Base-by-base conservation (phyloP, 768 basidiomycete genomes). In the Guyanaporus albipodus region DNA sequence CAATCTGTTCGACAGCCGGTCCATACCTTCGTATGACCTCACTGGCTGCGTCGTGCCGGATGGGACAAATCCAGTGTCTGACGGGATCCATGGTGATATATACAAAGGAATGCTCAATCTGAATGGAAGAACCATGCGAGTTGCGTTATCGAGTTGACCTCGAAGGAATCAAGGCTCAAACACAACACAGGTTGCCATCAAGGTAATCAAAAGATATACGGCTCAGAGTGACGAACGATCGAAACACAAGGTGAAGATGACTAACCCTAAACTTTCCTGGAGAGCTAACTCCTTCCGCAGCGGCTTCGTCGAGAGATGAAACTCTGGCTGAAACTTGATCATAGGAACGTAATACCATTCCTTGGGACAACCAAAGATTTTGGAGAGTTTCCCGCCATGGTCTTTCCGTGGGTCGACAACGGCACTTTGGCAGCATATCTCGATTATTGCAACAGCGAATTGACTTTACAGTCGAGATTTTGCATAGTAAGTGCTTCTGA, bases 321-420 rank as follows among this genome's bases (percentile, higher is more conserved):
- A 8, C 45, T 67, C 6, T 69, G 68, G 68, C 37, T 56, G 32
- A 42, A 24, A n/a, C 58, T 69, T 10, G 37, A 53, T 1, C 67
- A 70, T 45, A 38, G 17, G 17, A 69, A 69, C 23, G 38, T 69
- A 6, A 26, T 70, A 17, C 63, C 63, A 15, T 50, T 69, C 0
- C 60, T 56, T 6, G 67, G 68, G 15, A 57, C 53, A 9, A 50
- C 59, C 18, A 44, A 18, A 1, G 60, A 44, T 26, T 69, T 60
- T 44, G 69, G 69, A 2, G 58, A 55, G 4, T 60, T 62, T 40
- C 36, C 49, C 4, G 65, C 69, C 2, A 67, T 67, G 63, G 52
- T 69, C 14, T 69, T 50, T 21, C 68, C 68, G 4, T 68, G 67
- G 67, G 36, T 57, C 17, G 61, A 67, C 10, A 58, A 67, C 24